Percentiles rank a stretch among this genome's conserved stretches.
Evolutionary conservation across 148 eudicot species (phyloP).

Genomic region (Spergularia marina): DNA sequence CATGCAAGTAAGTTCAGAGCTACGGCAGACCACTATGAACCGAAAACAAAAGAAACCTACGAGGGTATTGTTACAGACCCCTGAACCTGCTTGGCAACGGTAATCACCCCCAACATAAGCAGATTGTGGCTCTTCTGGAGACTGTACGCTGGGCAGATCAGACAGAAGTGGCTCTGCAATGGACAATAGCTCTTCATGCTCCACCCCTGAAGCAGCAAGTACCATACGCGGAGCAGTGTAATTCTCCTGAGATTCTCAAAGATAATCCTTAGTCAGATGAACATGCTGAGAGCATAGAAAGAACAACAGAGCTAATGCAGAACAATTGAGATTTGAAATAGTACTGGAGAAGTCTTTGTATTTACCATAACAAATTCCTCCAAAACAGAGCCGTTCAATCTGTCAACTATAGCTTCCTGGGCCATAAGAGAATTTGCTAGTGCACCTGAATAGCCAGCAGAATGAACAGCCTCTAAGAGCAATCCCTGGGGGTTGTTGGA

Average conservation of each 20-base stretch:
- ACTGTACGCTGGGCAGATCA: constrained; percentile 50
- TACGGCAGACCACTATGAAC: neutral
- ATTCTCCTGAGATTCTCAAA: constrained; percentile 52
- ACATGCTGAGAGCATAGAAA: neutral
- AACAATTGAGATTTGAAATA: neutral
- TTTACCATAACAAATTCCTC: constrained; percentile 86
- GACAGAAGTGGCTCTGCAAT: constrained; percentile 82
- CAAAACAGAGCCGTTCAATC: constrained; percentile 56
- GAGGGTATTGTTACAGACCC: constrained; percentile 44
- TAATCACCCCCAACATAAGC: constrained; percentile 80
- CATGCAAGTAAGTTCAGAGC: constrained; percentile 12
- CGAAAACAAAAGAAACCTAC: neutral
- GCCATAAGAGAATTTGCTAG: constrained; percentile 75
- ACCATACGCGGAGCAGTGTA: constrained; percentile 90
- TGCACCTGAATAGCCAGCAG: constrained; percentile 86
- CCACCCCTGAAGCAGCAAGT: constrained; percentile 96
- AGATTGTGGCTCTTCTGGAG: constrained; percentile 57
- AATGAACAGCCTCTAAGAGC: constrained; percentile 83
- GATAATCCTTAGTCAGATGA: constrained; percentile 10
- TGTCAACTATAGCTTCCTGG: constrained; percentile 58
- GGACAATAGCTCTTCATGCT: constrained; percentile 72
- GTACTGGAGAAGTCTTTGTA: constrained; percentile 11
- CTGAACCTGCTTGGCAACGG: constrained; percentile 71
- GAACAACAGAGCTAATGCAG: neutral
- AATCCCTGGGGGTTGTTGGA: constrained; percentile 78